Evolutionary conservation across 2,329 filamentous ascomycete genomes (phyloP).

Genomic region (Leptoxyphium fumago): DNA sequence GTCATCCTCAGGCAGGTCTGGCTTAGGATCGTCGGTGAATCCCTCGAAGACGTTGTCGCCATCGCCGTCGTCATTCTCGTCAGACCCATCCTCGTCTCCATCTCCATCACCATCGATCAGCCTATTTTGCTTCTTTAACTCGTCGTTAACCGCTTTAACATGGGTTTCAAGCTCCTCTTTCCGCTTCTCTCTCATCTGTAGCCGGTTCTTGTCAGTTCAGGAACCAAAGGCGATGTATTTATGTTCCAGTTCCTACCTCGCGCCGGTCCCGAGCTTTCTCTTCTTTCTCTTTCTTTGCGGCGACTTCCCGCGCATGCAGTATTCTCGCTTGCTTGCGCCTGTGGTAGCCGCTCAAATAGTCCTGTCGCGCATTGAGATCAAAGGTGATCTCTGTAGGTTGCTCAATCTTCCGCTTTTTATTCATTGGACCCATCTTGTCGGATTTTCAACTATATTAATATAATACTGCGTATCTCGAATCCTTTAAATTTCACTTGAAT

Average conservation of each 20-base stretch:
- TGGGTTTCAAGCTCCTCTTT: constrained; percentile 70
- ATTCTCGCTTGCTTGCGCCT: constrained; percentile 81
- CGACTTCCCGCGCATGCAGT: constrained; percentile 72
- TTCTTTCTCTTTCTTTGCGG: constrained; percentile 59
- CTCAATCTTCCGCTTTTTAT: constrained; percentile 51
- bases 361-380: constrained; percentile 61
- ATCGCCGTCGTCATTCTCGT: constrained; percentile 28
- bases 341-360: constrained; percentile 91
- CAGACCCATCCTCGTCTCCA: constrained; percentile 14
- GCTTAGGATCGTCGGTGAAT: constrained; percentile 4
- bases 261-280: constrained; percentile 61
- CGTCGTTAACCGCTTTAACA: constrained; percentile 57
- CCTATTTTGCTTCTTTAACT: constrained; percentile 45
- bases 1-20: constrained; percentile 49
- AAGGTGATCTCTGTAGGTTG: constrained; percentile 71
- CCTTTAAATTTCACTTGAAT: too few species aligned
- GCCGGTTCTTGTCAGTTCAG: background rate
- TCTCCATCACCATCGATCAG: constrained; percentile 3
- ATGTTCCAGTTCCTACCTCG: constrained; percentile 43
- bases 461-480: too few species aligned
- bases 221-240: background rate
- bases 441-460: too few species aligned
- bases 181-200: constrained; percentile 68
- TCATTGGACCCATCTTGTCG: constrained; percentile 36
- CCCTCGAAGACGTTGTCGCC: constrained; percentile 2